Conservation (phyloP, 1,284 basidiomycete species). For the Puccinia triticina region DNA sequence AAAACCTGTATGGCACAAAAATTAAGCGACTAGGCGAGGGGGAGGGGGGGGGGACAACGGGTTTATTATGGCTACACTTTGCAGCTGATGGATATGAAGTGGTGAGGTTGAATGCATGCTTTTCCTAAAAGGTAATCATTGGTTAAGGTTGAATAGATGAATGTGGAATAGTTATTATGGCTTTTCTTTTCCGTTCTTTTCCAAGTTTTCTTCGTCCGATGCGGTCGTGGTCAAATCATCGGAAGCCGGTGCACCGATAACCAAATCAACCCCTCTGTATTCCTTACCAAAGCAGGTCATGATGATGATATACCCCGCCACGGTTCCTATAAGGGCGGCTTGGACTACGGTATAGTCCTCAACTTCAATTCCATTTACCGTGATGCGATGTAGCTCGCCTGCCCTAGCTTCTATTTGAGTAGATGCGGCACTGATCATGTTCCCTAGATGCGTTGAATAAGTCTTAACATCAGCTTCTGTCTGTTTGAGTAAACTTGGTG, state of each 20-base stretch:
- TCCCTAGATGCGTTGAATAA: constrained; percentile 56
- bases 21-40: too few relatives aligned
- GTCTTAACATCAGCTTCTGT: constrained; percentile 20
- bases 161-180: background rate
- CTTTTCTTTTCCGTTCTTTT: background rate
- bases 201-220: background rate
- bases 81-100: too few relatives aligned
- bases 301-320: constrained; percentile 60
- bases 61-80: too few relatives aligned
- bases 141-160: too few relatives aligned
- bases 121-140: too few relatives aligned
- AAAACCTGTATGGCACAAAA: too few relatives aligned
- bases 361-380: constrained; percentile 65
- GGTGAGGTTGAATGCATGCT: too few relatives aligned
- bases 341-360: constrained; percentile 67
- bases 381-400: constrained; percentile 64
- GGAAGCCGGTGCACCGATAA: background rate
- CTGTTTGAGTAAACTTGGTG: constrained; percentile 33
- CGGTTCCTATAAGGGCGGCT: constrained; percentile 77
- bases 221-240: background rate
- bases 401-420: constrained; percentile 86
- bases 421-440: constrained; percentile 82
- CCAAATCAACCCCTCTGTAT: constrained; percentile 50
- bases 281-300: constrained; percentile 57
- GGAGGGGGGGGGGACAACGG: too few relatives aligned